Conservation (phyloP, 2,329 filamentous ascomycete genomes). For the Cercospora beticola region DNA sequence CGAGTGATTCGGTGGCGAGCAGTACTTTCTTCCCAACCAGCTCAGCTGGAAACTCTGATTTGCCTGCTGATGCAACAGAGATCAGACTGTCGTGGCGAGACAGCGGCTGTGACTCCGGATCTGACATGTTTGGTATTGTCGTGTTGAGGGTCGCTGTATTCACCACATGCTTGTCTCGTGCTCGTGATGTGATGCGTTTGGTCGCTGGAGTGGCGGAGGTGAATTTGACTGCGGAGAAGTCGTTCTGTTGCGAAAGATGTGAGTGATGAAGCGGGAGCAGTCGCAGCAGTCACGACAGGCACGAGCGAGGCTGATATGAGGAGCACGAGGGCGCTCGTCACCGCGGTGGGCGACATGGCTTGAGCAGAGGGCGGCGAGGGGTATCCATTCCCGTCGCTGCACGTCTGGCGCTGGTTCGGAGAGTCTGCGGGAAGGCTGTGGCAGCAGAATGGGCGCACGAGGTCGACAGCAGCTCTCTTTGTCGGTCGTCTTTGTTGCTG, state of each 20-base stretch:
- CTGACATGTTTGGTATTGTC: background rate
- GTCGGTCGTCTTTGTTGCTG: background rate
- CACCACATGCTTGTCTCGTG: background rate
- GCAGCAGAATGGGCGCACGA: constrained; percentile 13
- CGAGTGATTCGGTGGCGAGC: constrained; percentile 69
- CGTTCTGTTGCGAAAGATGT: background rate
- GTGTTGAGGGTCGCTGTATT: background rate
- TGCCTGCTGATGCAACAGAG: background rate
- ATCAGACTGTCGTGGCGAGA: constrained; percentile 14
- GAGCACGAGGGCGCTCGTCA: background rate
- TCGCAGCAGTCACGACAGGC: background rate
- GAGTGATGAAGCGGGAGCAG: background rate
- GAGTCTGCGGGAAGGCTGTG: constrained; percentile 17
- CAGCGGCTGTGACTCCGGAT: background rate
- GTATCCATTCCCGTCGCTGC: constrained; percentile 6
- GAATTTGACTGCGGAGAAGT: background rate
- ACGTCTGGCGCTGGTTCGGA: constrained; percentile 14
- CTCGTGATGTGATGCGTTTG: constrained; percentile 3
- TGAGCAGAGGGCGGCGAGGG: constrained; percentile 3
- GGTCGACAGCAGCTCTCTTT: constrained; percentile 1
- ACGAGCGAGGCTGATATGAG: background rate
- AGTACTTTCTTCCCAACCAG: constrained; percentile 63
- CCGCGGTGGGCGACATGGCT: background rate
- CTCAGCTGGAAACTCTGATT: constrained; percentile 42
- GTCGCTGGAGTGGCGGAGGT: background rate